phyloP scores from a whole-genome alignment of 2,329 filamentous ascomycete genomes.

The Penicillium sp. region DNA sequence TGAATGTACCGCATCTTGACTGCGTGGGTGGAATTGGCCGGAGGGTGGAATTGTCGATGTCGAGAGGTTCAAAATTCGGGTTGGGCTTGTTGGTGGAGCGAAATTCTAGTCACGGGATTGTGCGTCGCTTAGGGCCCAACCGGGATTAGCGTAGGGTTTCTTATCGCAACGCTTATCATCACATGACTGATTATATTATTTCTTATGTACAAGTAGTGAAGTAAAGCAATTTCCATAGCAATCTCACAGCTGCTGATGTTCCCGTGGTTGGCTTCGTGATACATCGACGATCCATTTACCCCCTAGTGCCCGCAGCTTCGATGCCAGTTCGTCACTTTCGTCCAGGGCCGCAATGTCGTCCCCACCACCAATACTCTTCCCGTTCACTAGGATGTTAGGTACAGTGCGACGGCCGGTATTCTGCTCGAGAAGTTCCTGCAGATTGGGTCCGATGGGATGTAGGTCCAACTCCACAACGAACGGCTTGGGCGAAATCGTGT shows the following conservation, averaged over 20 bases:
- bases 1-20: constrained; percentile 99
- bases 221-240: no score
- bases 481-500: constrained; percentile 73
- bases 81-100: constrained; percentile 37
- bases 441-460: constrained; percentile 63
- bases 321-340: constrained; percentile 58
- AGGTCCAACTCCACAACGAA: constrained; percentile 86
- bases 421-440: constrained; percentile 66
- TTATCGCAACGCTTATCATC: constrained; percentile 17
- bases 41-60: constrained; percentile 38
- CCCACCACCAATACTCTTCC: constrained; percentile 80
- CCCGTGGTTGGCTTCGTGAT: constrained; percentile 14
- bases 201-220: no score
- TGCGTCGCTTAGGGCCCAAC: constrained; percentile 41
- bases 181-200: constrained; percentile 3
- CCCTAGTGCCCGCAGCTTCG: constrained; percentile 67
- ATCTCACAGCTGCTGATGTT: neutral
- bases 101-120: constrained; percentile 39
- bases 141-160: constrained; percentile 39
- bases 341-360: constrained; percentile 77
- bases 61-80: constrained; percentile 39
- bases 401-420: constrained; percentile 80
- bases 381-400: constrained; percentile 84
- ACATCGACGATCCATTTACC: constrained; percentile 56
- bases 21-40: constrained; percentile 40